Base-by-base conservation (phyloP, 2,329 filamentous ascomycete species). In the Phaeosphaeriaceae sp. region DNA sequence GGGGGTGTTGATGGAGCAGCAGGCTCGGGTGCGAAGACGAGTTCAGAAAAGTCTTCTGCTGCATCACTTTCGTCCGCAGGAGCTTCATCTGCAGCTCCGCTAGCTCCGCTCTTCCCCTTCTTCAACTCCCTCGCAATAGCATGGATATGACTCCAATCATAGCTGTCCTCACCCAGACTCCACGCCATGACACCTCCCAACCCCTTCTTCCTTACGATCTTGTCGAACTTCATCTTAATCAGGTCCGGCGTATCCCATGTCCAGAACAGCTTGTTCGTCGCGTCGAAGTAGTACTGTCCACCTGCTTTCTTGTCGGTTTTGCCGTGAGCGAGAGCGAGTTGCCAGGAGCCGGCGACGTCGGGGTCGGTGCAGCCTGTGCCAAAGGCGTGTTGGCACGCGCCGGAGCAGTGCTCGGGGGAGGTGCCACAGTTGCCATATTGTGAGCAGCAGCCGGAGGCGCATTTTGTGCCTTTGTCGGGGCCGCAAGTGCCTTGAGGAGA, bases 131-230 rank as follows among this genome's bases (percentile, higher is more conserved):
- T 58, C 2, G 63, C 66, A 71, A 86, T 79, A 1, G 77, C 76
- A 66, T 74, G 77, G 25, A 85, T 66, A 57, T 80, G 82, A 53
- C 65, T 70, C 69, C 71, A 78, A 57, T 73, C 72, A 21, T 64
- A 57, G n/a, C 66, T 70, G 57, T 92, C 90, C 76, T 92, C 89
- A 1, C 88, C 90, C 57, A 92, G 69, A 20, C 88, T 89, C 90
- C 89, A 92, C 0, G 89, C 89, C 82, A 92, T 91, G 4, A 91
- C 86, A 17, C 91, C 90, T 1, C 90, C 89, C 0, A 92, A 73
- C 1, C 79, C 75, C 69, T 84, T 82, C 31, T 80, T 79, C 27
- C 81, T 77, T 2, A 91, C 81, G 36, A 93, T 82, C 4, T 83
- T 73, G 3, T 82, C 76, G 57, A 91, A 86, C 78, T 93, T 93